Evolutionary conservation across 305 asterid species (phyloP), one percentile per base, ranked within the genome.

Genomic region (Fraxinus floribunda): DNA sequence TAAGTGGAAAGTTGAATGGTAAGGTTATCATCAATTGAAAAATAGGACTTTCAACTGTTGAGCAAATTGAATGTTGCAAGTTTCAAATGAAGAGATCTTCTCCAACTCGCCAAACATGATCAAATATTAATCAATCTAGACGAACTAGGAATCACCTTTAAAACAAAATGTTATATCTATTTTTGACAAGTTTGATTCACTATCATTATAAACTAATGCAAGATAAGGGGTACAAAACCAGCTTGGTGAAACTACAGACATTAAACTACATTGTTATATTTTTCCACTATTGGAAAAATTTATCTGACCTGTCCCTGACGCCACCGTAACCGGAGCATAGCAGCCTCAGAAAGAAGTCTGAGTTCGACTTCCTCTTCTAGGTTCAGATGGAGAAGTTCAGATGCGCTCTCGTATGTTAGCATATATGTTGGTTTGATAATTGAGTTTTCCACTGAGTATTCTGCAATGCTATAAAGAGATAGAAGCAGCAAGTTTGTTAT

Each of bases 381-480:
- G 91, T 94, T 93, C 89, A 94, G 83, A 87, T 92, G 92, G 76
- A 96, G 97, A 79, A 96, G 99, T 91, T 94, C 97, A 55, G 97
- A 86, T 76, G 99, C 99, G 79, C 94, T 96, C 92, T 96, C 98
- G 87, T 96, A 96, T 3, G 98, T 96, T 74, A 96, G 90, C 99
- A 96, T 94, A 89, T 94, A 93, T 20, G 99, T 96, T 30, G 98
- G 99, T 83, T 86, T 93, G 89, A 96, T 93, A 73, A 93, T 52
- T 75, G 99, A 90, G 87, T 93, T 96, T 60, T 94, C 98, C 88
- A 96, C 95, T 0, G 88, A 84, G 88, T 93, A 94, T 87, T 94
- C 99, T 85, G 98, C 94, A 88, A 94, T 92, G 89, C 99, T 94
- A 86, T 70, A 85, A 82, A 84, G 72, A 88, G 78, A 87, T 74